Evolutionary conservation across 768 basidiomycete genomes (phyloP), one percentile per base, ranked within the genome.

Genomic region (Psilocybe cubensis): DNA sequence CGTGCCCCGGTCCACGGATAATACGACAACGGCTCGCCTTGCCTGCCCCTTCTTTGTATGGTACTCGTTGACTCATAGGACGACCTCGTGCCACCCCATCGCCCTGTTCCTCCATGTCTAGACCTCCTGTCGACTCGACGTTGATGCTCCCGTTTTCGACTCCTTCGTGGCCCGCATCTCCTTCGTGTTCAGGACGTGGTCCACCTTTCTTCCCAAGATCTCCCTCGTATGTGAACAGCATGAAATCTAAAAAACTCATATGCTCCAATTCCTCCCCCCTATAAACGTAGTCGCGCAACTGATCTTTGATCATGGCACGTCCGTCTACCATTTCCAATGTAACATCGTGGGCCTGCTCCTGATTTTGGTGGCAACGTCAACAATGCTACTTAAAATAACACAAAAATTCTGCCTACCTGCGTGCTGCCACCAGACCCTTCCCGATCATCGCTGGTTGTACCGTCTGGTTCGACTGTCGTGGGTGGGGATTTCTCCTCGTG

Each of bases 1-100:
- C 73, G 55, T 78, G 78, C 0, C 63, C 67, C 0, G 6, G 3
- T 3, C 24, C 21, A 0, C 70, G 57, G 0, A 69, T 33, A 1
- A 78, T 56, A 0, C 72, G 62, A 18, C 54, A 49, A 6, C 47
- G 11, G 14, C 11, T 18, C 14, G 23, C 18, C 21, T 56, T 56
- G 1, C 21, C 20, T 10, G 54, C 54, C 1, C n/a, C 31, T 38
- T 2, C 9, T 18, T 40, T 10, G 38, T 56, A 56, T 14, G n/a
- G 17, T 4, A 56, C 35, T 7, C 54, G 31, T 20, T 3, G 11
- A 21, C 67, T 69, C 2, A 29, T 25, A 4, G 58, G 66, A 4
- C 68, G 54, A 9, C 68, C 69, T n/a, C 49, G 18, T 27, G 31
- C 41, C n/a, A n/a, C n/a, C n/a, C n/a, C n/a, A n/a, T n/a, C n/a